These are phyloP conservation scores for Pleurostoma richardsiae DNA, from an alignment of 2,329 filamentous ascomycete genomes.

Conservation along the genomic window DNA sequence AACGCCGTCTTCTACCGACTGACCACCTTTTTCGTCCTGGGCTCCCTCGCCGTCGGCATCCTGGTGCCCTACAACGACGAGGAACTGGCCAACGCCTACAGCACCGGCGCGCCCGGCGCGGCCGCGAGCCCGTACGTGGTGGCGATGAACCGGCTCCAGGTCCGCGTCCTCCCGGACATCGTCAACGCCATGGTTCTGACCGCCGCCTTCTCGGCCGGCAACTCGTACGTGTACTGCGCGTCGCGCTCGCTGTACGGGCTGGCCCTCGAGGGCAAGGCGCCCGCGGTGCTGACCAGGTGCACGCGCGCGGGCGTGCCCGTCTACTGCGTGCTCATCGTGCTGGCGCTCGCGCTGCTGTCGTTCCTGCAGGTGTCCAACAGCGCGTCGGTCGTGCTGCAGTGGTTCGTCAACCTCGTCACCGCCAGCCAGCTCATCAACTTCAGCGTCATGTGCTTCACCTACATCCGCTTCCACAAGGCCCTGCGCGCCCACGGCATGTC, in stretches of 20 bases:
- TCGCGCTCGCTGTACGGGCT: constrained; percentile 46
- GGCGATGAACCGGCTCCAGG: constrained; percentile 26
- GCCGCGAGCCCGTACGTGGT: constrained; percentile 47
- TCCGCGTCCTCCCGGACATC: constrained; percentile 51
- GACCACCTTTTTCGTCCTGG: constrained; percentile 66
- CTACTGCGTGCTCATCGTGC: constrained; percentile 23
- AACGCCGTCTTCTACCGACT: constrained; percentile 72
- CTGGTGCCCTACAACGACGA: constrained; percentile 53
- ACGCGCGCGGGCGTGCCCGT: constrained; percentile 40
- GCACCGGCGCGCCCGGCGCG: constrained; percentile 35
- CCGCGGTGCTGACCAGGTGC: constrained; percentile 31
- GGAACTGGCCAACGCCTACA: constrained; percentile 47
- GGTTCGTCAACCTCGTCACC: constrained; percentile 30
- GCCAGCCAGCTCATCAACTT: constrained; percentile 35
- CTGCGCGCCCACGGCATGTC: constrained; percentile 4
- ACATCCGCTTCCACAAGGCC: constrained; percentile 30
- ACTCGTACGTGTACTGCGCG: constrained; percentile 47
- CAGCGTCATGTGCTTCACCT: constrained; percentile 38
- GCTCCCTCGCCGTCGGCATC: constrained; percentile 56
- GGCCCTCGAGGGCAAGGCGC: constrained; percentile 42
- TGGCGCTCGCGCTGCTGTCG: constrained; percentile 26
- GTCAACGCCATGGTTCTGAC: constrained; percentile 47
- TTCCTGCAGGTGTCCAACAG: constrained; percentile 31
- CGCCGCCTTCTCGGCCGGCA: constrained; percentile 30
- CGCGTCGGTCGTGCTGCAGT: constrained; percentile 31